Base-by-base conservation (phyloP, 164 flowering plant species). In the Euptelea pleiosperma region DNA sequence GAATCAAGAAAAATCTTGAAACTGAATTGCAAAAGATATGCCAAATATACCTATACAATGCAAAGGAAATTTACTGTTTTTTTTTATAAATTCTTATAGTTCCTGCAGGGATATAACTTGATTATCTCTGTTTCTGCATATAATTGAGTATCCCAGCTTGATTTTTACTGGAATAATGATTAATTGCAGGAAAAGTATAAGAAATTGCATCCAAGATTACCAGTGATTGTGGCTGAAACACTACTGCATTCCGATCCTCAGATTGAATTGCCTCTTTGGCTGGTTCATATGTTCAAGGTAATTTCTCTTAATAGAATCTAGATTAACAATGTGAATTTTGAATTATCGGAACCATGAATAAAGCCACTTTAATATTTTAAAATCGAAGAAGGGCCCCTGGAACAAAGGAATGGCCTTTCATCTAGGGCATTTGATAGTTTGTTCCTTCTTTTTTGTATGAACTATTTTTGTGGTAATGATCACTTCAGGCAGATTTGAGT, bases 251-350 rank as follows among this genome's bases (percentile, higher is more conserved):
- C 80, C 19, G 87, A 93, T 77, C 68, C 89, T 61, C 85, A 83
- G 56, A 82, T 93, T 59, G 97, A 90, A 59, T 70, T 93, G 70
- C 99, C 99, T 57, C 81, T 90, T 39, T 93, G 99, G 99, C 73
- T 93, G 43, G 88, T 90, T 61, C 74, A 74, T 31, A 81, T 83
- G 84, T 90, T 93, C 74, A 93, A 90, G 99, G 99, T 93, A 74
- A 58, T 66, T 41, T 14, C 57, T 53, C 29, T 24, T 39, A 31
- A 35, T 50, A 7, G 11, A 43, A 18, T 40, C 34, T 43, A 21
- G 35, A 35, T 58, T 1, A 36, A n/a, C 40, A 29, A 6, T 60
- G 11, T 16, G 19, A 22, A n/a, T 21, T n/a, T 15, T 16, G 0
- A 28, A 24, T 37, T 21, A 10, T 34, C 28, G 1, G 22, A 4